A percentile compares a stretch with the other conserved stretches of the same genome.
Conservation (phyloP, 2,329 filamentous ascomycete species). For the Pseudocercospora fuligena region DNA sequence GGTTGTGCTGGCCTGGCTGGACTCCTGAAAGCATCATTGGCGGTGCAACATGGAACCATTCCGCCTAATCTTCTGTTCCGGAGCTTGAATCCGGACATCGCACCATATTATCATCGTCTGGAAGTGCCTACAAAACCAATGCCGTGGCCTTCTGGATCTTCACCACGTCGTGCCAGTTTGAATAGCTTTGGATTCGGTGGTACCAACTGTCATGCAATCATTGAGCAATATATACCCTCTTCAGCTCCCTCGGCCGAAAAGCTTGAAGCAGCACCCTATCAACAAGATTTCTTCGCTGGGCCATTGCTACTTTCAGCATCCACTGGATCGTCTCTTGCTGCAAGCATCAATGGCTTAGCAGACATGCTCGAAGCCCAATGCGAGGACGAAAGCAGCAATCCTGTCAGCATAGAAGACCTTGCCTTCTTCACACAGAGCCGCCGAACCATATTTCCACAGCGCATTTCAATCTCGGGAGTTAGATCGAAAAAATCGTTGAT, state of each 20-base stretch:
- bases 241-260: neutral
- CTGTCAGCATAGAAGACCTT: constrained; percentile 19
- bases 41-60: constrained; percentile 35
- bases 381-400: constrained; percentile 9
- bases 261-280: neutral
- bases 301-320: constrained; percentile 27
- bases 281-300: constrained; percentile 19
- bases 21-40: constrained; percentile 35
- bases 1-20: constrained; percentile 31
- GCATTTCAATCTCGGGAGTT: constrained; percentile 22
- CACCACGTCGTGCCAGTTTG: constrained; percentile 23
- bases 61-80: constrained; percentile 36
- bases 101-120: constrained; percentile 26
- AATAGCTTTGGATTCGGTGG: constrained; percentile 36
- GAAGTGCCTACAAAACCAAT: constrained; percentile 27
- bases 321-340: constrained; percentile 21
- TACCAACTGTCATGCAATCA: constrained; percentile 32
- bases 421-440: constrained; percentile 24
- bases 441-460: constrained; percentile 26
- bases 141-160: constrained; percentile 37
- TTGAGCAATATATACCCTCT: constrained; percentile 28
- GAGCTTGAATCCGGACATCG: constrained; percentile 37
- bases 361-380: constrained; percentile 19
- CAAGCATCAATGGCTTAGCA: constrained; percentile 18
- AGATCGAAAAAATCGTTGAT: constrained; percentile 14